Conservation (phyloP, 768 basidiomycete species). For the Pleurotus tuber-regium region DNA sequence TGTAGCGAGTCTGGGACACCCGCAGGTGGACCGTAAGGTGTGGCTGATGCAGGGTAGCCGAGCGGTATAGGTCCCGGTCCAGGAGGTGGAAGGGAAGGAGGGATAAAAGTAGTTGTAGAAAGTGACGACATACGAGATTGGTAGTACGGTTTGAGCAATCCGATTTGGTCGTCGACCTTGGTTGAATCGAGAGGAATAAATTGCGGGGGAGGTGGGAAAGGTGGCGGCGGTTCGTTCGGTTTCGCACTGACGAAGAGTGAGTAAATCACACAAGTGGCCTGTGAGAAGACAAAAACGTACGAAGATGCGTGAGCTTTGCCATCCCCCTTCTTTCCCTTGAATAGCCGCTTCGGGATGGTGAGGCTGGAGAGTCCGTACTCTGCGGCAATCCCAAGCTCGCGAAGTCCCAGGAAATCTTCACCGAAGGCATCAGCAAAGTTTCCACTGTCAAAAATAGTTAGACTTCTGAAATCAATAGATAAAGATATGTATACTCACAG, state of each 20-base stretch:
- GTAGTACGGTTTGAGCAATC: constrained; percentile 78
- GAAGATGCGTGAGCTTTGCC: constrained; percentile 36
- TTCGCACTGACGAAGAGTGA: constrained; percentile 40
- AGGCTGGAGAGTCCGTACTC: constrained; percentile 81
- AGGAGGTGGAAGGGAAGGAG: constrained; percentile 13
- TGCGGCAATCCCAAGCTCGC: constrained; percentile 82
- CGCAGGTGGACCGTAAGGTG: constrained; percentile 14
- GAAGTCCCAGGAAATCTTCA: constrained; percentile 90
- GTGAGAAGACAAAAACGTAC: constrained; percentile 37
- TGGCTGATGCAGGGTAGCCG: constrained; percentile 20
- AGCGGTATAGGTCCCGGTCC: constrained; percentile 16
- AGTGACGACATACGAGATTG: constrained; percentile 50
- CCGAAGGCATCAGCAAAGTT: constrained; percentile 86
- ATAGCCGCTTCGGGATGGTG: constrained; percentile 72
- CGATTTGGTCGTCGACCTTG: constrained; percentile 78
- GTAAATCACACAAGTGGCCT: neutral
- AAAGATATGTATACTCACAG: constrained; percentile 33
- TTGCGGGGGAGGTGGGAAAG: constrained; percentile 82
- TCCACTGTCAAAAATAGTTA: constrained; percentile 46
- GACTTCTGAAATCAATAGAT: too few species aligned
- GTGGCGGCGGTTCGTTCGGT: constrained; percentile 73
- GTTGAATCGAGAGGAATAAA: constrained; percentile 69
- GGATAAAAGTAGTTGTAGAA: constrained; percentile 23
- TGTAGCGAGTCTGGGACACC: constrained; percentile 15
- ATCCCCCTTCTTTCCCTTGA: constrained; percentile 59